These are phyloP conservation scores for Rhizopus microsporus DNA, from an alignment of 371 early-diverging fungal species.

Conservation along the genomic window DNA sequence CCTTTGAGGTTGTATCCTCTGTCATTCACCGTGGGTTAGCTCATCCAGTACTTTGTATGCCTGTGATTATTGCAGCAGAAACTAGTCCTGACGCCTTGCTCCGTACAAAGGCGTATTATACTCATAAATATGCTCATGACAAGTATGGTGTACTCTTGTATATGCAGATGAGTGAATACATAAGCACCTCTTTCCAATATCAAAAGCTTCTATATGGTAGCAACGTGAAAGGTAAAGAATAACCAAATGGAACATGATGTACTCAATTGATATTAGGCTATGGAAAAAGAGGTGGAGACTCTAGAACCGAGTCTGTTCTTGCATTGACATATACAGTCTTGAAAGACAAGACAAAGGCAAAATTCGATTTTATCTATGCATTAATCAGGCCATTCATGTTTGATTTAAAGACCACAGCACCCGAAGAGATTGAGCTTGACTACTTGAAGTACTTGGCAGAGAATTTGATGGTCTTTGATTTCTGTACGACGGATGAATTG, in stretches of 20 bases:
- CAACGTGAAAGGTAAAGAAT: slow-evolving; percentile 30
- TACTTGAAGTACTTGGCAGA: slow-evolving; percentile 81
- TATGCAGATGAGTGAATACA: slow-evolving; percentile 69
- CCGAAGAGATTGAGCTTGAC: slow-evolving; percentile 48
- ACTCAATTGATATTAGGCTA: slow-evolving; percentile 37
- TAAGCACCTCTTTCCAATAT: slow-evolving; percentile 73
- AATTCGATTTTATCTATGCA: slow-evolving; percentile 70
- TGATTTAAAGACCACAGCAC: slow-evolving; percentile 37
- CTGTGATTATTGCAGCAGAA: slow-evolving; percentile 83
- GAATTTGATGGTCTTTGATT: slow-evolving; percentile 73
- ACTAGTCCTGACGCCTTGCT: slow-evolving; percentile 64
- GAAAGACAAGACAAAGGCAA: slow-evolving; percentile 64
- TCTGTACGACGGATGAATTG: slow-evolving; percentile 79
- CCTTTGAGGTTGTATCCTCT: slow-evolving; percentile 77
- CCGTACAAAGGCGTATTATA: slow-evolving; percentile 66
- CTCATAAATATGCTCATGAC: slow-evolving; percentile 75
- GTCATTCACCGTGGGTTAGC: slow-evolving; percentile 86
- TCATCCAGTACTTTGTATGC: slow-evolving; percentile 86
- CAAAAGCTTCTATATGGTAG: slow-evolving; percentile 50
- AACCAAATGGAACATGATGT: not conserved
- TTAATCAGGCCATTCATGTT: slow-evolving; percentile 73
- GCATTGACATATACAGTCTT: slow-evolving; percentile 68
- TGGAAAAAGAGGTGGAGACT: slow-evolving; percentile 49
- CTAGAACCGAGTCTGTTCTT: slow-evolving; percentile 61
- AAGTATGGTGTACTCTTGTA: slow-evolving; percentile 88